Conservation (phyloP, 192 early-diverging fungal genomes). For the Podila clonocystis region DNA sequence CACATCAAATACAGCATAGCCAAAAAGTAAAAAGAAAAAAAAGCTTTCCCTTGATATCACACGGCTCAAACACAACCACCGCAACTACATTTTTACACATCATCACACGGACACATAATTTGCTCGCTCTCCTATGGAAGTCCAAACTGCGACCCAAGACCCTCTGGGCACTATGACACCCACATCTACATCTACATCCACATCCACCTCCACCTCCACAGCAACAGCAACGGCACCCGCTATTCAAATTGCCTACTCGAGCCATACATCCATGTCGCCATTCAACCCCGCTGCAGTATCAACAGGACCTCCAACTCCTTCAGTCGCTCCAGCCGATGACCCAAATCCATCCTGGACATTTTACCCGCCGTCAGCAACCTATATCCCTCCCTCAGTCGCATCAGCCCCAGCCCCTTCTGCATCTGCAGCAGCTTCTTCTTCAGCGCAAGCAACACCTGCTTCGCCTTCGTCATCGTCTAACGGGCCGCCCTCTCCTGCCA, state of each 20-base stretch:
- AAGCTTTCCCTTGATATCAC: background rate
- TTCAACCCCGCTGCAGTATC: background rate
- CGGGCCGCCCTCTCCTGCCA: constrained; percentile 2
- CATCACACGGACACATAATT: too few species aligned
- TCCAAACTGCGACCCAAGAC: constrained; percentile 16
- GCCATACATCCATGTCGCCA: background rate
- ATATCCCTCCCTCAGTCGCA: constrained; percentile 13
- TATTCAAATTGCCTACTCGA: background rate
- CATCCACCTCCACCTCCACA: background rate
- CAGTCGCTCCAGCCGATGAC: constrained; percentile 15
- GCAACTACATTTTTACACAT: too few species aligned
- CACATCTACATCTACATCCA: background rate
- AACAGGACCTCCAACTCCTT: background rate
- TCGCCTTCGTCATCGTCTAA: background rate
- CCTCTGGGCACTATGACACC: constrained; percentile 12
- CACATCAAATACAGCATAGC: background rate
- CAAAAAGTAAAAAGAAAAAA: too few species aligned
- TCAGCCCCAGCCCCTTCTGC: background rate
- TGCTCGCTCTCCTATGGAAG: constrained; percentile 16
- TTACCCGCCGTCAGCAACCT: constrained; percentile 35
- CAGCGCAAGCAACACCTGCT: constrained; percentile 6
- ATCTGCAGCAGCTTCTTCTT: background rate
- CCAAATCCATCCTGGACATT: constrained; percentile 42
- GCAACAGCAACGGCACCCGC: background rate
- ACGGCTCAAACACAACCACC: too few species aligned